A percentile compares a stretch with the other conserved stretches of the same genome.
Evolutionary conservation across 2,329 filamentous ascomycete species (phyloP).

Genomic region (Calonectria crousiana): DNA sequence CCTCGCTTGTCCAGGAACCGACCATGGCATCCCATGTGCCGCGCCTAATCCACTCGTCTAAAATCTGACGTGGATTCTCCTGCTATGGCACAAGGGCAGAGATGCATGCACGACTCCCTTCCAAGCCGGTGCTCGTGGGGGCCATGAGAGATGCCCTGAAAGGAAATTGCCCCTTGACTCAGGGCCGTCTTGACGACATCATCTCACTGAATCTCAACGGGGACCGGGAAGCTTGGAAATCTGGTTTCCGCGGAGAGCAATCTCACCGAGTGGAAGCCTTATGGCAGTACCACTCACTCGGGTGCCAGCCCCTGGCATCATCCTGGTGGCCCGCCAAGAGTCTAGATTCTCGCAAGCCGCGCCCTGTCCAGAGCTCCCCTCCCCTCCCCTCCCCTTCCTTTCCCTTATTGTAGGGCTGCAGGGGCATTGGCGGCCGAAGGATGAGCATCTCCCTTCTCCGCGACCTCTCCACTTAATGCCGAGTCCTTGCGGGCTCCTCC

Average conservation of each 20-base stretch:
- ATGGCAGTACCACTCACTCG: background rate
- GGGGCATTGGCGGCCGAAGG: constrained; percentile 10
- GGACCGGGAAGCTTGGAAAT: background rate
- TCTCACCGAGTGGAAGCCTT: constrained; percentile 5
- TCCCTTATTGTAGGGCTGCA: constrained; percentile 15
- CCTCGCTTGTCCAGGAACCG: constrained; percentile 6
- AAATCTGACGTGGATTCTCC: constrained; percentile 27
- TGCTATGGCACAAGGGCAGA: background rate
- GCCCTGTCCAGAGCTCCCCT: background rate
- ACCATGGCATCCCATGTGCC: background rate
- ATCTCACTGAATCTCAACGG: background rate
- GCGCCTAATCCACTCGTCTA: constrained; percentile 18
- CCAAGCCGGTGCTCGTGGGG: constrained; percentile 14
- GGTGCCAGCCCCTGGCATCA: constrained; percentile 1
- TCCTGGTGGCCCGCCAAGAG: background rate
- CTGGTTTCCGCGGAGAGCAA: background rate
- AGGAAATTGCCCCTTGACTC: background rate
- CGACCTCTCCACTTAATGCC: constrained; percentile 1
- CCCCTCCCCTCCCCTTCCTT: background rate
- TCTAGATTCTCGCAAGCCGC: background rate
- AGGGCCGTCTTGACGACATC: constrained; percentile 13
- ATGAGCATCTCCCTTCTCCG: background rate
- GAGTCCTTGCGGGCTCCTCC: background rate
- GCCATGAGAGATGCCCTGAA: background rate
- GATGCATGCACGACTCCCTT: background rate